Evolutionary conservation across 305 asterid species (phyloP).

Genomic region (Fraxinus ornus): DNA sequence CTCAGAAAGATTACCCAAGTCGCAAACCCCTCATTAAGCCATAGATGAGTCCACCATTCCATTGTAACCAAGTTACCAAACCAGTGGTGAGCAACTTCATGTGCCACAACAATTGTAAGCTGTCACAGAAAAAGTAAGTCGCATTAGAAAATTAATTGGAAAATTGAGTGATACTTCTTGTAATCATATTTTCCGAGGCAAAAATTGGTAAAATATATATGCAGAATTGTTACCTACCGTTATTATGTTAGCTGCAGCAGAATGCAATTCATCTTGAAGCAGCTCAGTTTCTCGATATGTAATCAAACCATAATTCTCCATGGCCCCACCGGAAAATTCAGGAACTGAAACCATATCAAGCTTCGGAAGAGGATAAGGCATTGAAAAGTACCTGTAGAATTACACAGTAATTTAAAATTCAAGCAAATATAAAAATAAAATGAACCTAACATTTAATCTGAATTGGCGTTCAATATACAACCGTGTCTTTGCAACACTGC

Average conservation of each 20-base stretch:
- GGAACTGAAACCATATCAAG: conserved; percentile 52
- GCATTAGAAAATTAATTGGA: not conserved
- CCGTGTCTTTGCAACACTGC: not conserved
- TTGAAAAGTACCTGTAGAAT: conserved; percentile 29
- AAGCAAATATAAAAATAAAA: not conserved
- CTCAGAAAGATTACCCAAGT: conserved; percentile 52
- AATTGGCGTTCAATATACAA: not conserved
- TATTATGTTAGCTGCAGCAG: conserved; percentile 37
- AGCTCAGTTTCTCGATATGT: conserved; percentile 33
- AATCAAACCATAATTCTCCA: conserved; percentile 47
- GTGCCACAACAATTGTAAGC: conserved; percentile 71
- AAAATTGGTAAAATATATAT: not conserved
- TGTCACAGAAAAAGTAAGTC: conserved; percentile 21
- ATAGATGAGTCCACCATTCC: conserved; percentile 84
- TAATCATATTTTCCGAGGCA: not conserved
- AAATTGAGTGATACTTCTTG: not conserved
- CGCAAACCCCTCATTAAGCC: conserved; percentile 80
- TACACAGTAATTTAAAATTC: not conserved
- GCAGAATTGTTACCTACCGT: conserved; percentile 25
- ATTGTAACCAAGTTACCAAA: conserved; percentile 70
- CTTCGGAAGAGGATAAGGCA: conserved; percentile 42
- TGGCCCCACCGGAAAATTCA: conserved; percentile 43
- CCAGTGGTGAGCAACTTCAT: conserved; percentile 81
- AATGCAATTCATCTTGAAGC: conserved; percentile 36
- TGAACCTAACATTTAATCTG: not conserved